phyloP scores from a whole-genome alignment of 192 early-diverging fungal species.

The Backusella macrospora region DNA sequence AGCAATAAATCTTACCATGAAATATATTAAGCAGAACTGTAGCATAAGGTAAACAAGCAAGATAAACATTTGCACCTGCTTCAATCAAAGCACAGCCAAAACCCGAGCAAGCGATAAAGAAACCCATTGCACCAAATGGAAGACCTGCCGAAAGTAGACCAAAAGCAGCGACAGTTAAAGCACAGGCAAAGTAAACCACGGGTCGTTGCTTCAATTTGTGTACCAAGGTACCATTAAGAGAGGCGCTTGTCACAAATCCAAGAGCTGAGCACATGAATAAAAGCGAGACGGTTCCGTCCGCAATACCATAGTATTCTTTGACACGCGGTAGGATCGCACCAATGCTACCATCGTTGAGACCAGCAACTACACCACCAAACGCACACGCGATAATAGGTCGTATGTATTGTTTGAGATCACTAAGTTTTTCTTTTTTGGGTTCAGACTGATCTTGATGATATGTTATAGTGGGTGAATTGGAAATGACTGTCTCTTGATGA shows the following conservation, averaged over 20 bases:
- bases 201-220: constrained; percentile 15
- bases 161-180: constrained; percentile 27
- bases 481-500: background rate
- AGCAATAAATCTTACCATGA: constrained; percentile 32
- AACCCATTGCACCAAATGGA: constrained; percentile 25
- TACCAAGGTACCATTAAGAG: constrained; percentile 32
- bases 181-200: constrained; percentile 18
- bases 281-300: constrained; percentile 29
- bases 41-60: constrained; percentile 31
- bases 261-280: constrained; percentile 30
- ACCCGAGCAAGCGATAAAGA: constrained; percentile 30
- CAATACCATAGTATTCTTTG: constrained; percentile 37
- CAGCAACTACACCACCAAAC: constrained; percentile 8
- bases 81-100: constrained; percentile 30
- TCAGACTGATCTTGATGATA: background rate
- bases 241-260: constrained; percentile 27
- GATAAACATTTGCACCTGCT: constrained; percentile 35
- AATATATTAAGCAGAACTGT: constrained; percentile 36
- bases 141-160: constrained; percentile 29
- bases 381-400: constrained; percentile 3
- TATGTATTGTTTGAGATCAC: constrained; percentile 13
- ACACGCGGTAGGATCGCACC: constrained; percentile 33
- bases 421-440: constrained; percentile 7
- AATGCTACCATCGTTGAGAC: constrained; percentile 31
- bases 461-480: background rate